These are phyloP conservation scores for Globisporangium paroecandrum DNA, from an alignment of 352 stramenopile genomes.

Conservation along the genomic window DNA sequence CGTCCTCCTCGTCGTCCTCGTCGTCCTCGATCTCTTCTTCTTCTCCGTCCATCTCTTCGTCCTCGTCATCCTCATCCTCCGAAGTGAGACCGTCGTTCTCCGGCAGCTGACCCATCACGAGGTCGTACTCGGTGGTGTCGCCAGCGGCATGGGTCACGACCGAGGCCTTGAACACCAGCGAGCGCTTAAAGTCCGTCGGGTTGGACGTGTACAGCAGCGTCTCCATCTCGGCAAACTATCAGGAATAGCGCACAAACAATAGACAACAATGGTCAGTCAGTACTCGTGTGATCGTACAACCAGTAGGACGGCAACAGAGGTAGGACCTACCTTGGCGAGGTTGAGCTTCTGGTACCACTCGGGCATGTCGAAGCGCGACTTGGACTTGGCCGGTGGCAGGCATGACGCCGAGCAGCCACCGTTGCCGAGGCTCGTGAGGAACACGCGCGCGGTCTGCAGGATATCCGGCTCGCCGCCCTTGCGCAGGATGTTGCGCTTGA, in stretches of 20 bases:
- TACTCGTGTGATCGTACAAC: not conserved
- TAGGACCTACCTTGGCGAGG: conserved; percentile 44
- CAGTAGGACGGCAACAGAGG: not conserved
- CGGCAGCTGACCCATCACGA: conserved; percentile 74
- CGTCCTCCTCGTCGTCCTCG: conserved; percentile 35
- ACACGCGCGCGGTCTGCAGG: conserved; percentile 86
- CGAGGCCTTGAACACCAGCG: conserved; percentile 53
- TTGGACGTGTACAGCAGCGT: conserved; percentile 60
- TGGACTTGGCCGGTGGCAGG: conserved; percentile 72
- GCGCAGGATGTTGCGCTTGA: conserved; percentile 91
- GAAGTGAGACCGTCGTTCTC: conserved; percentile 78
- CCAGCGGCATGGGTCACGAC: conserved; percentile 48
- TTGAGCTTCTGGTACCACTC: conserved; percentile 59
- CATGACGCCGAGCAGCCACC: conserved; percentile 54
- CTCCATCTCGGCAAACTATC: conserved; percentile 50
- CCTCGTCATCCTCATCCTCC: conserved; percentile 45
- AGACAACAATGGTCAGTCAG: conserved; percentile 3
- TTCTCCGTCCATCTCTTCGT: conserved; percentile 33
- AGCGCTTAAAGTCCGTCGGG: conserved; percentile 46
- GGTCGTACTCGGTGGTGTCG: conserved; percentile 79
- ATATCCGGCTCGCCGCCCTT: conserved; percentile 97
- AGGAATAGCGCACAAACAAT: conserved; percentile 5
- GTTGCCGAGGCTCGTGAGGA: conserved; percentile 77
- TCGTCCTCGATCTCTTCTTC: conserved; percentile 35
- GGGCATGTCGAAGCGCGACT: conserved; percentile 77